Evolutionary conservation across 2,329 filamentous ascomycete genomes (phyloP).

Genomic region (Trichoderma brevicompactum): DNA sequence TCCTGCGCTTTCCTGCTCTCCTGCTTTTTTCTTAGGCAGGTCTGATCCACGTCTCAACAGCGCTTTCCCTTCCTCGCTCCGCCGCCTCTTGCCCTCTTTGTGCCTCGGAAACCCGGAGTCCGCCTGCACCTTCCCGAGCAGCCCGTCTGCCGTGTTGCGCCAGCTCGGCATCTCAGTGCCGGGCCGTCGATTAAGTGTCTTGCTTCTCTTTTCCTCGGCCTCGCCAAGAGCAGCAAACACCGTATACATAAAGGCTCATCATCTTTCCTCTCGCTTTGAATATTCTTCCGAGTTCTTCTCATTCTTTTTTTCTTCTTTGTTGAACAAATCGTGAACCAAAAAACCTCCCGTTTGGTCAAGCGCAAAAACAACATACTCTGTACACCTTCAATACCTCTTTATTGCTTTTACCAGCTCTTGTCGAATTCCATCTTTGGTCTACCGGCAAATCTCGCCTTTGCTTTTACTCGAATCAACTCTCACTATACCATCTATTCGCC

Average conservation of each 20-base stretch:
- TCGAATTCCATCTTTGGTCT: neutral
- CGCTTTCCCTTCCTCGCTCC: neutral
- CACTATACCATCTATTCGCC: neutral
- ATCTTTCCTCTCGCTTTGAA: constrained; percentile 25
- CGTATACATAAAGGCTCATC: constrained; percentile 15
- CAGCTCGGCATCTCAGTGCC: constrained; percentile 35
- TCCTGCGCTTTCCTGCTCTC: neutral
- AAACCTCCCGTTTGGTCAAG: neutral
- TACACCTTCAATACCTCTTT: constrained; percentile 1
- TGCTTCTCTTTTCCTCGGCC: neutral
- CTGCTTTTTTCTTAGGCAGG: neutral
- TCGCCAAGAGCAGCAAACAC: neutral
- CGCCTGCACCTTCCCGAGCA: constrained; percentile 31
- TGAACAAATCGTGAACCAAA: neutral
- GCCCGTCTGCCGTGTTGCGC: constrained; percentile 31
- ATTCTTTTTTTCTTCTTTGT: neutral
- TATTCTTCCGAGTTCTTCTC: constrained; percentile 6
- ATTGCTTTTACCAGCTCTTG: neutral
- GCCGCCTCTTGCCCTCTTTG: neutral
- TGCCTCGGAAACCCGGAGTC: constrained; percentile 5
- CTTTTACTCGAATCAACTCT: neutral
- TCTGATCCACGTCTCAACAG: neutral
- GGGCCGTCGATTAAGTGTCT: constrained; percentile 21
- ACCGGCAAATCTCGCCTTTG: neutral
- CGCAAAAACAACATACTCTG: too few relatives aligned